Evolutionary conservation across 2,329 filamentous ascomycete species (phyloP).

Genomic region (Hypoxylon sp.): DNA sequence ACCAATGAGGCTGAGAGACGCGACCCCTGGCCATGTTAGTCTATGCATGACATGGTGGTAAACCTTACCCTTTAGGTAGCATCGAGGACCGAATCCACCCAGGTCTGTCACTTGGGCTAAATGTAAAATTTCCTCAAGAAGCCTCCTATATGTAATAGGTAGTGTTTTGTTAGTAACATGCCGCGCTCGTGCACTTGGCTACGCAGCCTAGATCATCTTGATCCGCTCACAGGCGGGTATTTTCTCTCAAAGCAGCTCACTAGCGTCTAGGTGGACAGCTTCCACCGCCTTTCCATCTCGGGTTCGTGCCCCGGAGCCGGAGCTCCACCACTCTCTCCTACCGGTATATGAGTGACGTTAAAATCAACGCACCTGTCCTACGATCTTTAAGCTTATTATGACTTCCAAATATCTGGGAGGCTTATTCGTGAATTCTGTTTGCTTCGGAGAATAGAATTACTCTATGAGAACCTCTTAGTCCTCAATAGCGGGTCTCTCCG

Average conservation of each 20-base stretch:
- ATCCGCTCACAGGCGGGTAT: neutral
- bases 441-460: neutral
- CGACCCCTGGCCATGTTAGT: conserved; percentile 28
- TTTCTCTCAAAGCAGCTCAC: neutral
- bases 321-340: conserved; percentile 16
- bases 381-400: neutral
- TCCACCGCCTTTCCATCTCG: conserved; percentile 17
- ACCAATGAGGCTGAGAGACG: conserved; percentile 35
- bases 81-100: conserved; percentile 17
- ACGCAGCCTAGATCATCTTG: neutral
- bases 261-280: neutral
- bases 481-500: conserved; percentile 8
- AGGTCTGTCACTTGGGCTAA: conserved; percentile 14
- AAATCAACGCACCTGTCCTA: conserved; percentile 1
- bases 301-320: conserved; percentile 10
- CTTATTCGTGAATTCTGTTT: neutral
- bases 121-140: conserved; percentile 20
- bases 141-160: conserved; percentile 6
- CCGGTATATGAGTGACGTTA: conserved; percentile 10
- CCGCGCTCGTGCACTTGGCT: conserved; percentile 18
- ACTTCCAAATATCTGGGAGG: neutral
- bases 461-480: conserved; percentile 21
- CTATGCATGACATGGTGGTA: conserved; percentile 32
- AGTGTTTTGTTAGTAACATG: conserved; percentile 8
- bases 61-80: conserved; percentile 32